Evolutionary conservation across 192 early-diverging fungal species (phyloP), one percentile per base, ranked within the genome.

Genomic region (Coemansia sp.): DNA sequence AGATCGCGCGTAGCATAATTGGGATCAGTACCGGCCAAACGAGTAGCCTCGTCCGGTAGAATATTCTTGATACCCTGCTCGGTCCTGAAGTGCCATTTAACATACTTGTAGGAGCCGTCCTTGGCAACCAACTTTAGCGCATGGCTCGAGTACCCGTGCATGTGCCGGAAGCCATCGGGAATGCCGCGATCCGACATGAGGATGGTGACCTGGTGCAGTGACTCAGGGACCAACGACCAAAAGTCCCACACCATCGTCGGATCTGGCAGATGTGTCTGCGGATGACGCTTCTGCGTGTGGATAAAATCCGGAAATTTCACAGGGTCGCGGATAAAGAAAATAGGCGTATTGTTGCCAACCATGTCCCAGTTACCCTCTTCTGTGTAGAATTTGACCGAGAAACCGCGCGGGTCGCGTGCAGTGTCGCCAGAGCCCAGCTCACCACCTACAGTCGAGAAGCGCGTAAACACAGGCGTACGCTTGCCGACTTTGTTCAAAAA

Each of bases 341-440:
- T 85, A 11, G 92, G 92, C 33, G 86, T 92, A 86, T 92, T 92
- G 85, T 92, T 91, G 65, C 90, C 90, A 25, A 93, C 92, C 86
- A 92, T 88, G 72, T 93, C 90, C 88, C 88, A 93, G 83, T 89
- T 93, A 66, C 88, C 87, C 72, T 94, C 92, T 70, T 92, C 91
- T 24, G 92, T 94, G 80, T 92, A 94, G 83, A 92, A 91, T 85
- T 92, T 92, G 74, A 91, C 71, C 21, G 91, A 85, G 50, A 94
- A 93, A 6, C 91, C 93, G 61, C 93, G 89, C 21, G 90, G 90
- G 64, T 94, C 93, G 54, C 90, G 85, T 31, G 85, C 86, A 29
- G 91, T 89, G 66, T 94, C 91, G 22, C 89, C 87, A 31, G 83
- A 84, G 31, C 91, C 91, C 50, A 81, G 84, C 78, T 88, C 87